Base-by-base conservation (phyloP, 2,329 filamentous ascomycete genomes). In the Hymenoscyphus scutula region DNA sequence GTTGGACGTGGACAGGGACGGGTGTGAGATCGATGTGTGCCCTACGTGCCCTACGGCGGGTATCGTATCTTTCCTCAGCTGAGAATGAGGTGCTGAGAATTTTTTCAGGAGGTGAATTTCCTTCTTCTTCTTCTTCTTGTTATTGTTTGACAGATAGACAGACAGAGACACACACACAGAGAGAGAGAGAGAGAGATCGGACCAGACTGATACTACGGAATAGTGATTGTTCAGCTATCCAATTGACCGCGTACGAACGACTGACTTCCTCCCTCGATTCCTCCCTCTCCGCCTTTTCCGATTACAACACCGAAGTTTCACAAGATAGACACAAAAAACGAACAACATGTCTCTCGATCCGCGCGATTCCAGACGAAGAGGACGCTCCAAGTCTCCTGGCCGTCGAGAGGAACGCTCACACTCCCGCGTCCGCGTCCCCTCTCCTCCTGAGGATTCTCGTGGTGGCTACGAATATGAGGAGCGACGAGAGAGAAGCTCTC, bases 311-410 rank as follows among this genome's bases (percentile, higher is more conserved):
- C 15, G 34, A 17, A 17, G 1, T 15, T 3, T 15, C 17, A 37
- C 34, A 13, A 37, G 17, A 37, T 19, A 54, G 19, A 29, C 4
- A 30, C 27, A 57, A 3, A 15, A 1, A 3, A 13, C 7, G n/a
- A 19, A n/a, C 38, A 60, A n/a, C 37, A 73, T 72, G 71, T 73
- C 72, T 54, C 72, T 74, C 56, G 68, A 73, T 62, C 72, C 72
- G 17, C 67, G 69, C 62, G 70, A 71, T 58, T 68, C 65, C 41
- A 68, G 67, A n/a, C 59, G 66, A 11, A 61, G 69, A 48, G 70
- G 67, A 13, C 67, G 72, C 17, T 72, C 69, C 48, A 70, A 69
- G 56, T 71, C 69, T 10, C 72, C 72, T 29, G 72, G 72, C 3
- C 65, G 68, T 6, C 61, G 67, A 45, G 58, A 59, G 30, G 68